These are phyloP conservation scores for Onygenales sp. DNA, from an alignment of 2,329 filamentous ascomycete genomes.

Conservation along the genomic window DNA sequence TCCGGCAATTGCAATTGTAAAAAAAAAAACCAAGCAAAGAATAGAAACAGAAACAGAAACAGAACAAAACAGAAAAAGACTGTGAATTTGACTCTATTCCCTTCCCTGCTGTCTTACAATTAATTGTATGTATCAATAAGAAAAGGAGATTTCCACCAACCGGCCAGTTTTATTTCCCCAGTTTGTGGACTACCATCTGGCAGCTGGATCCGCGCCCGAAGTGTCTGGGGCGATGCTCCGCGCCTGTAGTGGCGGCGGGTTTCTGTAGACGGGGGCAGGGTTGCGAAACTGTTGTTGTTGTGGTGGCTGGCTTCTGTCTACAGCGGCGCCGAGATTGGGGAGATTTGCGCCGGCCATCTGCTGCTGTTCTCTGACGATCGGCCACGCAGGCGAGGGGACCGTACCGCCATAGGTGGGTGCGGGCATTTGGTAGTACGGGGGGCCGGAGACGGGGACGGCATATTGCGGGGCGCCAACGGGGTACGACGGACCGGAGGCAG, in stretches of 20 bases:
- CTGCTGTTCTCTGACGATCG: constrained; percentile 15
- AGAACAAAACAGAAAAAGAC: no score
- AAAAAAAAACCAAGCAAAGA: no score
- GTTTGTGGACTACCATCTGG: no score
- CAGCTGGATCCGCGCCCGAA: constrained; percentile 18
- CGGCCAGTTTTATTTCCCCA: no score
- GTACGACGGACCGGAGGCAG: constrained; percentile 9
- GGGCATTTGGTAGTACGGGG: neutral
- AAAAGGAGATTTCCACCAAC: no score
- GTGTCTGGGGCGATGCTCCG: constrained; percentile 29
- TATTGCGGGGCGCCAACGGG: neutral
- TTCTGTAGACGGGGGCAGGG: constrained; percentile 26
- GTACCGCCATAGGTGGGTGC: constrained; percentile 11
- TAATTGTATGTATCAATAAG: no score
- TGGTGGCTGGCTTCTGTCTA: constrained; percentile 27
- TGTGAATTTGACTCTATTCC: no score
- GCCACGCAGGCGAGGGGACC: constrained; percentile 18
- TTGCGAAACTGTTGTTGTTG: constrained; percentile 21
- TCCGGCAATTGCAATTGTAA: no score
- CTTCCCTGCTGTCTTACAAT: no score
- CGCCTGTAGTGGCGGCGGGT: constrained; percentile 27
- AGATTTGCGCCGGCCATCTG: constrained; percentile 13
- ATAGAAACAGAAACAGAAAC: no score
- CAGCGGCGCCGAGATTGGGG: constrained; percentile 1
- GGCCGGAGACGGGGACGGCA: neutral